Evolutionary conservation across 345 rosid genomes (phyloP), one percentile per base, ranked within the genome.

Genomic region (Eucalyptus decipiens): DNA sequence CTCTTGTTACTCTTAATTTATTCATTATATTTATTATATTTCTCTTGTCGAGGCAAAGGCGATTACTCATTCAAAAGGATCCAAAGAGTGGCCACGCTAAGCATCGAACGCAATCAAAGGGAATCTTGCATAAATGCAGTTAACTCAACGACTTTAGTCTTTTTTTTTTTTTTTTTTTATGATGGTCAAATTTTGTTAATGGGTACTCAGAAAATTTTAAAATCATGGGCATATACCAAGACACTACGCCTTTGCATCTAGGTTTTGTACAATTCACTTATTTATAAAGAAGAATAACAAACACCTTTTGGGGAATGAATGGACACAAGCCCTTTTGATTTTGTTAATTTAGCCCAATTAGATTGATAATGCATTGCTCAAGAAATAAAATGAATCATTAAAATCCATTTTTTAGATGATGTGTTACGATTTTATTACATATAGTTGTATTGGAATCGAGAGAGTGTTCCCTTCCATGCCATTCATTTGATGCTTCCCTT

Each of bases 401-500:
- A 37, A 76, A 40, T 76, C 47, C 16, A 37, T 19, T 76, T 37
- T 5, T 40, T 3, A 21, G 2, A 6, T 21, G 3, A 40, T 0
- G 3, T 7, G 15, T 11, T 26, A 11, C 3, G 2, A 37, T 37
- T 37, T 37, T 76, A 40, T 21, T 6, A 40, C 4, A 3, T 34
- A 5, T 1, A 19, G 1, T 0, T 72, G 0, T 34, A 34, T 18
- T 2, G 2, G 28, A 21, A 11, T 76, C 0, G 0, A 3, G 8
- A 76, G 23, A 72, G 4, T 2, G 3, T 37, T 5, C 5, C 5
- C 3, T 76, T 19, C 1, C 13, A 21, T 9, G 13, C 2, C 21
- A 3, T 5, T 15, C 7, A 0, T 19, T 4, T 21, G 1, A 26
- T 7, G 12, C 1, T 76, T 76, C 28, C 2, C 30, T 21, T 76